Evolutionary conservation across 495 filamentous ascomycete genomes (phyloP).

Genomic region (Saxophila tyrrhenica): DNA sequence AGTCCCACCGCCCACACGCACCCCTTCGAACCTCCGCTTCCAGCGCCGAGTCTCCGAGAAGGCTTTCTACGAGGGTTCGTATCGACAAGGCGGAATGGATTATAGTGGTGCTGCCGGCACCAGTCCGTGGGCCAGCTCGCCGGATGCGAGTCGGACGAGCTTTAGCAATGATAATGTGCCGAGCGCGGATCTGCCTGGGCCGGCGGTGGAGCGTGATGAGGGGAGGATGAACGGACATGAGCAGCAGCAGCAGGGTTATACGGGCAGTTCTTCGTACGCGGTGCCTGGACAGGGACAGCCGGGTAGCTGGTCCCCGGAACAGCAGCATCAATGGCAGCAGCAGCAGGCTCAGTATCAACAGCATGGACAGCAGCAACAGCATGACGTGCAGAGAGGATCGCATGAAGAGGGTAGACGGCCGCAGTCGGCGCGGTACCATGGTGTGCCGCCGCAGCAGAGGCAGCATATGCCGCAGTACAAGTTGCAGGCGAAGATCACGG

Average conservation of each 20-base stretch:
- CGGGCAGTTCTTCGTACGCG: neutral
- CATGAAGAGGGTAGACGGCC: slow-evolving; percentile 17
- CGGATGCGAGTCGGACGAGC: slow-evolving; percentile 14
- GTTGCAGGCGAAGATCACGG: slow-evolving; percentile 87
- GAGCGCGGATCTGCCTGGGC: slow-evolving; percentile 9
- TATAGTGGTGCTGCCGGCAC: slow-evolving; percentile 5
- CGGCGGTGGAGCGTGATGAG: slow-evolving; percentile 7
- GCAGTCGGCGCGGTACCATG: slow-evolving; percentile 15
- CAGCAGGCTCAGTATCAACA: slow-evolving; percentile 9
- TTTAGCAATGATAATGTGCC: slow-evolving; percentile 12
- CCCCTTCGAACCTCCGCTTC: slow-evolving; percentile 15
- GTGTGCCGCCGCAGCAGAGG: slow-evolving; percentile 7
- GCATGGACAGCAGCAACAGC: slow-evolving; percentile 7
- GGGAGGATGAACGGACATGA: slow-evolving; percentile 2
- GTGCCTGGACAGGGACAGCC: neutral
- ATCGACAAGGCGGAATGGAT: slow-evolving; percentile 17
- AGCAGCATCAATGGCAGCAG: slow-evolving; percentile 8
- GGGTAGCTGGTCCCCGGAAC: slow-evolving; percentile 10
- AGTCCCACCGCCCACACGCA: neutral
- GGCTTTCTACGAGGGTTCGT: slow-evolving; percentile 13
- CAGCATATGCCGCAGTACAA: slow-evolving; percentile 34
- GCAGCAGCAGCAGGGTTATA: neutral
- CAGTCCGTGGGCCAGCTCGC: slow-evolving; percentile 17
- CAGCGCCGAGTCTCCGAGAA: slow-evolving; percentile 16
- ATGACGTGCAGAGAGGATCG: slow-evolving; percentile 5